Percentiles rank a stretch among this genome's conserved stretches.
Evolutionary conservation across 257 asterid genomes (phyloP).

Genomic region (Anisodus acutangulus): DNA sequence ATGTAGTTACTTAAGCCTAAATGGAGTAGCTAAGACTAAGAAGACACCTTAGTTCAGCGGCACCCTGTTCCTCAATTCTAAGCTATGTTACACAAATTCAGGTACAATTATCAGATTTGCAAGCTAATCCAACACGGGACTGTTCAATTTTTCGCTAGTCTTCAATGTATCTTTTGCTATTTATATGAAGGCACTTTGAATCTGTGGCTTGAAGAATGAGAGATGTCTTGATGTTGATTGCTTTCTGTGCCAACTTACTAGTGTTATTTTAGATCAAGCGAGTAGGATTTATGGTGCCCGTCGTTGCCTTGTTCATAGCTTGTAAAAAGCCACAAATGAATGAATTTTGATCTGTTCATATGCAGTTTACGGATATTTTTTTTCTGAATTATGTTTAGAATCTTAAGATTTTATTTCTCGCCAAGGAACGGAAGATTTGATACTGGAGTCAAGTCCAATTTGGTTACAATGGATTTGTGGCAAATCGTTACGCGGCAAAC

Average conservation of each 20-base stretch:
- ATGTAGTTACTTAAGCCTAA: neutral
- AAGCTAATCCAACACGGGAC: neutral
- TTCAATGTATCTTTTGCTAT: neutral
- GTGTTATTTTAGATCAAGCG: neutral
- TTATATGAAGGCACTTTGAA: neutral
- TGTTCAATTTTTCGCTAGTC: constrained; percentile 13
- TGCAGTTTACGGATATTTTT: neutral
- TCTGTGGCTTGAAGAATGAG: neutral
- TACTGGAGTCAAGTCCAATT: constrained; percentile 3
- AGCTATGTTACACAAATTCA: neutral
- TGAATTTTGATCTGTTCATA: neutral
- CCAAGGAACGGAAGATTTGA: constrained; percentile 1
- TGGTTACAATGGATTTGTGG: neutral
- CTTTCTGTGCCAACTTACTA: neutral
- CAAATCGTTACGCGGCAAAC: neutral
- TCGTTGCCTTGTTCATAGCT: neutral
- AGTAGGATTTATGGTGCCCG: neutral
- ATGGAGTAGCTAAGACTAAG: neutral
- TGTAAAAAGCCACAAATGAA: neutral
- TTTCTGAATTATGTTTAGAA: neutral
- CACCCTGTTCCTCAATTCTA: constrained; percentile 1
- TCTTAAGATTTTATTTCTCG: neutral
- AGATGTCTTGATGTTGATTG: neutral
- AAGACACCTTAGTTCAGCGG: neutral
- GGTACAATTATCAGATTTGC: neutral